Evolutionary conservation across 768 basidiomycete genomes (phyloP).

Genomic region (Leucosporidium scottii): DNA sequence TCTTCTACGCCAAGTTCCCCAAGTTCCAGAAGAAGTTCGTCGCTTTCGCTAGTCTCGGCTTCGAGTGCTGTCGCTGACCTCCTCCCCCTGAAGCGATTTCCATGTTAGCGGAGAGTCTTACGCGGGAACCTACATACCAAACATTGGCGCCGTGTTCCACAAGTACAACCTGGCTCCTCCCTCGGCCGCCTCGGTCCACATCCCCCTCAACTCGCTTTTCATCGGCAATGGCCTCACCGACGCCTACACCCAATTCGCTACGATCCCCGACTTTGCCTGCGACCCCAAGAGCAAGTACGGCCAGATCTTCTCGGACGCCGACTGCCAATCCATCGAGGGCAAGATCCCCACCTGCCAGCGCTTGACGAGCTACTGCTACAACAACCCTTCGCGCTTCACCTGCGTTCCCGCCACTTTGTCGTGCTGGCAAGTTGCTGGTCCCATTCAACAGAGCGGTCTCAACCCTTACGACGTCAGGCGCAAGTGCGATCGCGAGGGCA

Average conservation of each 20-base stretch:
- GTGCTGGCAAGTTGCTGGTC: slow-evolving; percentile 58
- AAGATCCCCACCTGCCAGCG: slow-evolving; percentile 59
- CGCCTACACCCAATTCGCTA: slow-evolving; percentile 60
- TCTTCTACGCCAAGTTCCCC: slow-evolving; percentile 70
- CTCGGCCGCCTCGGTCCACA: slow-evolving; percentile 9
- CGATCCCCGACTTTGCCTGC: slow-evolving; percentile 73
- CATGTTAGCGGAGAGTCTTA: slow-evolving; percentile 46
- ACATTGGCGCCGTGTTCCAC: slow-evolving; percentile 76
- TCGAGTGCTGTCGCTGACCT: not conserved
- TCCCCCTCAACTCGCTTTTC: slow-evolving; percentile 56
- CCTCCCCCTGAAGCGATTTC: slow-evolving; percentile 30
- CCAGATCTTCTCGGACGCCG: slow-evolving; percentile 59
- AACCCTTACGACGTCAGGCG: slow-evolving; percentile 77
- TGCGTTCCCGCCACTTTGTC: slow-evolving; percentile 22
- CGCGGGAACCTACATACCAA: slow-evolving; percentile 68
- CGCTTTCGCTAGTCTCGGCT: slow-evolving; percentile 53
- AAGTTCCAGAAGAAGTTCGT: slow-evolving; percentile 54
- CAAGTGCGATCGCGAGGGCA: slow-evolving; percentile 62
- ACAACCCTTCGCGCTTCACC: slow-evolving; percentile 54
- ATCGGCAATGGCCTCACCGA: slow-evolving; percentile 61
- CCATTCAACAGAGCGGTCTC: slow-evolving; percentile 61
- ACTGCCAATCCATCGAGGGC: slow-evolving; percentile 55
- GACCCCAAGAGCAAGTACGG: slow-evolving; percentile 53
- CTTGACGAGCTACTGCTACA: slow-evolving; percentile 65
- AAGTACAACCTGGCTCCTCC: slow-evolving; percentile 59